These are phyloP conservation scores for Hordeum pubiflorum DNA, from an alignment of 202 grass and related monocot species.

Conservation along the genomic window DNA sequence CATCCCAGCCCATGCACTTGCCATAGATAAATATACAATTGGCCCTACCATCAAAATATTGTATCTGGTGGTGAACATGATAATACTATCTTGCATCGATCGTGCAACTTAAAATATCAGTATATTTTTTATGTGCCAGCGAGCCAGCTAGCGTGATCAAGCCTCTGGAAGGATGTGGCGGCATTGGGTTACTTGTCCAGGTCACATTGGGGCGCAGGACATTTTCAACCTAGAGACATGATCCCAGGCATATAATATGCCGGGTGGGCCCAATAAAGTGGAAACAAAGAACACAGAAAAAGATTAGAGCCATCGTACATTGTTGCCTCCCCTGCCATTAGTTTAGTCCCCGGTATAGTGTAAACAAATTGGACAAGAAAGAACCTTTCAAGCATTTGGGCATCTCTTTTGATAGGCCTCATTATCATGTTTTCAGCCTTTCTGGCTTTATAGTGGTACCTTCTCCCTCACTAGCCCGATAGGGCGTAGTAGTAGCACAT, in stretches of 20 bases:
- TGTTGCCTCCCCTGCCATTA: slow-evolving; percentile 24
- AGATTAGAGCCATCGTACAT: slow-evolving; percentile 29
- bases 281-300: slow-evolving; percentile 29
- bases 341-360: slow-evolving; percentile 20
- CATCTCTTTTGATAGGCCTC: slow-evolving; percentile 38
- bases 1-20: slow-evolving; percentile 36
- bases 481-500: slow-evolving; percentile 6
- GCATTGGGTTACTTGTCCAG: slow-evolving; percentile 32
- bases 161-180: slow-evolving; percentile 15
- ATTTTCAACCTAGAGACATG: slow-evolving; percentile 37
- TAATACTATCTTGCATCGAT: slow-evolving; percentile 28
- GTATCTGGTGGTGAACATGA: slow-evolving; percentile 33
- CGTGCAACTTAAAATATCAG: slow-evolving; percentile 23
- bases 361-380: slow-evolving; percentile 44
- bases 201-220: slow-evolving; percentile 20
- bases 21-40: slow-evolving; percentile 32
- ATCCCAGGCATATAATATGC: slow-evolving; percentile 30
- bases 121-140: background rate
- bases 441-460: slow-evolving; percentile 1
- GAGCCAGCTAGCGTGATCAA: slow-evolving; percentile 18
- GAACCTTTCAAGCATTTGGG: slow-evolving; percentile 37
- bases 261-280: slow-evolving; percentile 26
- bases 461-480: background rate
- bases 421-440: slow-evolving; percentile 46
- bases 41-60: slow-evolving; percentile 28